Conservation (phyloP, 768 basidiomycete genomes). For the Pilatotrama ljubarskyi region DNA sequence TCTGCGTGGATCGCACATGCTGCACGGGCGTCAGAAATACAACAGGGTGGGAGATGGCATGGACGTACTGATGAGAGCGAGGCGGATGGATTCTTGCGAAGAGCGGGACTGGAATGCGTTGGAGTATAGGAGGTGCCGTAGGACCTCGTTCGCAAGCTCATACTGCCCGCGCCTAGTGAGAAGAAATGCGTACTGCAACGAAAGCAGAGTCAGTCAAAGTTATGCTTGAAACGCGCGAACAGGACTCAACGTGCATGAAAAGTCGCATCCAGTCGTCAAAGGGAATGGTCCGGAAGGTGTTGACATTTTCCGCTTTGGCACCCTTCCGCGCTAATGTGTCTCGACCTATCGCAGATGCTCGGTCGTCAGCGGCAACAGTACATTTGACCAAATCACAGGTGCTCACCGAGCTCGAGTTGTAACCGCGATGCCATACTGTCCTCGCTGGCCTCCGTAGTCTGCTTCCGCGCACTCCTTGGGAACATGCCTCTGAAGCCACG, state of each 20-base stretch:
- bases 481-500: slow-evolving; percentile 70
- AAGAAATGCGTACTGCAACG: slow-evolving; percentile 68
- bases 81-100: slow-evolving; percentile 68
- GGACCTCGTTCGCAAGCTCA: slow-evolving; percentile 69
- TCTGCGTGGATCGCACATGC: slow-evolving; percentile 71
- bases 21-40: slow-evolving; percentile 31
- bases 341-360: too few species aligned
- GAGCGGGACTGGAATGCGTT: slow-evolving; percentile 66
- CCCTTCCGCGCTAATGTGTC: slow-evolving; percentile 54
- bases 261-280: slow-evolving; percentile 86
- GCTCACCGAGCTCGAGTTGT: slow-evolving; percentile 70
- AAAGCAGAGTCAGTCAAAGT: too few species aligned
- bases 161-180: slow-evolving; percentile 63
- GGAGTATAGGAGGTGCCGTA: slow-evolving; percentile 73
- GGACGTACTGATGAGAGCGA: slow-evolving; percentile 77
- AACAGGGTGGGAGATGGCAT: not conserved
- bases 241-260: slow-evolving; percentile 79
- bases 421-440: slow-evolving; percentile 75
- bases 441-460: slow-evolving; percentile 57
- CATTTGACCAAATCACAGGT: too few species aligned
- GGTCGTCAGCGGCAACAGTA: too few species aligned
- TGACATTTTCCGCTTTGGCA: slow-evolving; percentile 46
- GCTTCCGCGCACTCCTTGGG: slow-evolving; percentile 43
- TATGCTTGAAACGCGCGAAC: too few species aligned
- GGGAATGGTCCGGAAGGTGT: slow-evolving; percentile 75